Conservation (phyloP, 768 basidiomycete species). For the Pisolithus orientalis region DNA sequence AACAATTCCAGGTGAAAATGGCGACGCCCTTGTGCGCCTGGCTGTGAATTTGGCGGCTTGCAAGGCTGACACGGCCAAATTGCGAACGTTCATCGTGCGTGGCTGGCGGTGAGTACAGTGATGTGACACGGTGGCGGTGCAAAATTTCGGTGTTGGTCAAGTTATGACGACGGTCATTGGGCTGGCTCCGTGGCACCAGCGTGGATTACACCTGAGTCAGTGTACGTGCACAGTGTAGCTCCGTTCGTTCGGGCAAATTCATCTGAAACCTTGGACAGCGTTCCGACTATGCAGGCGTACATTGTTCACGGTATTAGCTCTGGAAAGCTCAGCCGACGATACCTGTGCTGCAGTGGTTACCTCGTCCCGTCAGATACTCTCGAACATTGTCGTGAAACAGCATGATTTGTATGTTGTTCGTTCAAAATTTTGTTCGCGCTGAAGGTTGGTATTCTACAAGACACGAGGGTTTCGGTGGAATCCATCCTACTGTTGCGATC, state of each 20-base stretch:
- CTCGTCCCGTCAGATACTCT: slow-evolving; percentile 60
- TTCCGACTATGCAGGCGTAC: slow-evolving; percentile 4
- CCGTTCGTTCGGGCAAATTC: too few species aligned
- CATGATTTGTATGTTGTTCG: slow-evolving; percentile 44
- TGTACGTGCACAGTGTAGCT: too few species aligned
- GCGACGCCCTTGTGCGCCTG: neutral
- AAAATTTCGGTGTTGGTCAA: neutral
- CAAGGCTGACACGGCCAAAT: slow-evolving; percentile 1
- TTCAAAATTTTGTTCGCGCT: neutral
- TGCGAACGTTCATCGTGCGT: slow-evolving; percentile 8
- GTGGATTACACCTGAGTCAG: too few species aligned
- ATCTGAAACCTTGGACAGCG: neutral
- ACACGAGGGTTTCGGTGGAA: slow-evolving; percentile 48
- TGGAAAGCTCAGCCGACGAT: slow-evolving; percentile 93
- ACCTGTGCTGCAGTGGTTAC: slow-evolving; percentile 86
- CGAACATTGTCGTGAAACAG: slow-evolving; percentile 86
- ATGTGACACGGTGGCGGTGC: slow-evolving; percentile 1
- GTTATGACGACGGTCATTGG: too few species aligned
- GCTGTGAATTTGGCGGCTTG: neutral
- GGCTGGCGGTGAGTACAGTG: neutral
- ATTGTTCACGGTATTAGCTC: slow-evolving; percentile 58
- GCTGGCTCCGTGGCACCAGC: too few species aligned
- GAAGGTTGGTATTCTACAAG: slow-evolving; percentile 3
- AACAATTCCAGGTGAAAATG: neutral
- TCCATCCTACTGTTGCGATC: slow-evolving; percentile 74